phyloP scores from a whole-genome alignment of 2,329 filamentous ascomycete species.

The Teratosphaeria zuluensis region DNA sequence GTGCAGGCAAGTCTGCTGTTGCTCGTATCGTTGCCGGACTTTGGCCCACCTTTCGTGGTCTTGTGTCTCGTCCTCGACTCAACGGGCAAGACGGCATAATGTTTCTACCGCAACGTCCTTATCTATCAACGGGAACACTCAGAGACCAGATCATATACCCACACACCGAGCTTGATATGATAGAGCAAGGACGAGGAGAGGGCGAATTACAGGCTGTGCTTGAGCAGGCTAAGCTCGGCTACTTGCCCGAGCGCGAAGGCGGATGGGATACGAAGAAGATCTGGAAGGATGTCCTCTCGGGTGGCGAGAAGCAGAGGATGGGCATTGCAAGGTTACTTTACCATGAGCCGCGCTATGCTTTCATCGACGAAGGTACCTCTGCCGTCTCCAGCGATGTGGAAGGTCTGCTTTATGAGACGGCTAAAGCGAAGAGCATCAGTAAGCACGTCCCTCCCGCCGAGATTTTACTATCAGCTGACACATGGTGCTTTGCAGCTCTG shows the following conservation, averaged over 20 bases:
- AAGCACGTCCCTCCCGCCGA: conserved; percentile 32
- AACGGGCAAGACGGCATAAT: conserved; percentile 75
- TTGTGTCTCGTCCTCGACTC: conserved; percentile 76
- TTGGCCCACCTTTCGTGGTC: conserved; percentile 90
- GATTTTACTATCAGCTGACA: neutral
- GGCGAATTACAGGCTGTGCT: conserved; percentile 67
- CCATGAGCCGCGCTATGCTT: conserved; percentile 87
- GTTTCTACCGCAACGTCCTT: conserved; percentile 92
- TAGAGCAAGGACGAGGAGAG: conserved; percentile 66
- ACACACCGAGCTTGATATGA: conserved; percentile 91
- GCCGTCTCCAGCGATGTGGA: conserved; percentile 93
- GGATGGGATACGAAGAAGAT: conserved; percentile 96
- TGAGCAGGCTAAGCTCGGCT: conserved; percentile 76
- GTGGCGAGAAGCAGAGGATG: conserved; percentile 95
- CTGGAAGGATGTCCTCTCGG: conserved; percentile 97
- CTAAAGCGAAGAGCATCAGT: conserved; percentile 91
- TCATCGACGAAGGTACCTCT: conserved; percentile 91
- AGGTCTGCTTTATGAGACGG: conserved; percentile 81
- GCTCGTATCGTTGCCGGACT: conserved; percentile 79
- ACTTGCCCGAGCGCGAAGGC: conserved; percentile 83
- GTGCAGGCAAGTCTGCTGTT: conserved; percentile 86
- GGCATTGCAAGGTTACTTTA: conserved; percentile 83
- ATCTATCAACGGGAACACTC: conserved; percentile 82
- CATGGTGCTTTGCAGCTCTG: conserved; percentile 47
- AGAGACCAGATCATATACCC: conserved; percentile 98